These are phyloP conservation scores for Trichophyton mentagrophytes DNA, from an alignment of 2,329 filamentous ascomycete genomes.

Conservation along the genomic window DNA sequence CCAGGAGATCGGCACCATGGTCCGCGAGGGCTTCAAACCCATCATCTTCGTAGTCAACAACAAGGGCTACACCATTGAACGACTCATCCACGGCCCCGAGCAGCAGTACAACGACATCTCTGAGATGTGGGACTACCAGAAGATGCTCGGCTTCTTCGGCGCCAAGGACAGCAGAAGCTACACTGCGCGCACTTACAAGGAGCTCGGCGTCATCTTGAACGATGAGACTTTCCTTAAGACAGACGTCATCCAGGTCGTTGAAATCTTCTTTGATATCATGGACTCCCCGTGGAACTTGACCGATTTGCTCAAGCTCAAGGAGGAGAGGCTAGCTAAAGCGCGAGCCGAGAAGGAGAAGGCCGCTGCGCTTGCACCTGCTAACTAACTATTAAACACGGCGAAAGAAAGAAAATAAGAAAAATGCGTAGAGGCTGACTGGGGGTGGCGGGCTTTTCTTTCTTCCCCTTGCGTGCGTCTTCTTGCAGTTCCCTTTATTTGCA, in stretches of 20 bases:
- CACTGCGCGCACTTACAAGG: conserved; percentile 11
- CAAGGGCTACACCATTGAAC: conserved; percentile 19
- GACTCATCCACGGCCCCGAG: conserved; percentile 19
- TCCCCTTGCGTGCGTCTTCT: background rate
- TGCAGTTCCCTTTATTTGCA: background rate
- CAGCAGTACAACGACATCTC: conserved; percentile 19
- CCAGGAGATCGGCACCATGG: conserved; percentile 18
- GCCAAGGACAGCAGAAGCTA: conserved; percentile 10
- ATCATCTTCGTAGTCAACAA: conserved; percentile 20
- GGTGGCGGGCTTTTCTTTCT: background rate
- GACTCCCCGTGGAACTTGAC: conserved; percentile 13
- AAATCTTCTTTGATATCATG: conserved; percentile 13
- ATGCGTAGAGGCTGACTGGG: background rate
- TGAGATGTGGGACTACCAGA: conserved; percentile 17
- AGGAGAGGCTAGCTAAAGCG: conserved; percentile 9
- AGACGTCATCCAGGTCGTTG: conserved; percentile 10
- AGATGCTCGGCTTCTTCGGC: conserved; percentile 18
- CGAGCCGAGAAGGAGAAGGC: background rate
- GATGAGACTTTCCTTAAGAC: conserved; percentile 9
- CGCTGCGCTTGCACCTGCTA: background rate
- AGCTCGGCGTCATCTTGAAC: conserved; percentile 11
- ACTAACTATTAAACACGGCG: too few species aligned
- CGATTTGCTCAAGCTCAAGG: conserved; percentile 11
- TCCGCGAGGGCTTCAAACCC: conserved; percentile 17
- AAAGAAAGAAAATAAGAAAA: background rate